Conservation (phyloP, 495 filamentous ascomycete genomes). For the Penicillium atrosanguineum region DNA sequence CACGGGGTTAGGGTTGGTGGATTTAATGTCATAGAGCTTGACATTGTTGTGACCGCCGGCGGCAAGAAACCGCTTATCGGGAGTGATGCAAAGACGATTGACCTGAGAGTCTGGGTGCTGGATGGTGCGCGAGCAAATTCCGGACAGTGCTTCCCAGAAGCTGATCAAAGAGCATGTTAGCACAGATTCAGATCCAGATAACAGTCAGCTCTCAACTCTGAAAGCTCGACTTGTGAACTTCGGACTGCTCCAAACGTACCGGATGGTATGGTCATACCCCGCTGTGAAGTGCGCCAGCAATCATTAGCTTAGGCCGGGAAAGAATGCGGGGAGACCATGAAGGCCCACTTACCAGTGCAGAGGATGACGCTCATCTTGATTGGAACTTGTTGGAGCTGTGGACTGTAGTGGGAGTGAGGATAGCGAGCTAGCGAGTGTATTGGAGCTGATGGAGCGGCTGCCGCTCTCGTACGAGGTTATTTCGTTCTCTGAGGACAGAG, state of each 20-base stretch:
- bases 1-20: conserved; percentile 87
- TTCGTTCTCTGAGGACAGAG: neutral
- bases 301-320: conserved; percentile 29
- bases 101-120: conserved; percentile 98
- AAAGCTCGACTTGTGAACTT: neutral
- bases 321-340: conserved; percentile 23
- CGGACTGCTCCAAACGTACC: conserved; percentile 53
- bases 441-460: too few species aligned
- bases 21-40: conserved; percentile 97
- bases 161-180: conserved; percentile 37
- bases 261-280: conserved; percentile 98
- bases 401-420: too few species aligned
- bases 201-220: neutral
- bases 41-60: conserved; percentile 93
- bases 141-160: conserved; percentile 97
- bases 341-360: conserved; percentile 67
- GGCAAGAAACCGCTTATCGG: conserved; percentile 93
- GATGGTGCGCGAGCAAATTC: conserved; percentile 96
- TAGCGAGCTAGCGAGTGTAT: too few species aligned
- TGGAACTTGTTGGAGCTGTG: neutral
- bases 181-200: neutral
- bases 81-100: conserved; percentile 96
- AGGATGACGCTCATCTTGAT: conserved; percentile 79
- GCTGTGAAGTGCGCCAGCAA: conserved; percentile 50
- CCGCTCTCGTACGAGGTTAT: neutral